A percentile compares a stretch with the other conserved stretches of the same genome.
Conservation (phyloP, 2,329 filamentous ascomycete genomes). For the Leptographium lundbergii region DNA sequence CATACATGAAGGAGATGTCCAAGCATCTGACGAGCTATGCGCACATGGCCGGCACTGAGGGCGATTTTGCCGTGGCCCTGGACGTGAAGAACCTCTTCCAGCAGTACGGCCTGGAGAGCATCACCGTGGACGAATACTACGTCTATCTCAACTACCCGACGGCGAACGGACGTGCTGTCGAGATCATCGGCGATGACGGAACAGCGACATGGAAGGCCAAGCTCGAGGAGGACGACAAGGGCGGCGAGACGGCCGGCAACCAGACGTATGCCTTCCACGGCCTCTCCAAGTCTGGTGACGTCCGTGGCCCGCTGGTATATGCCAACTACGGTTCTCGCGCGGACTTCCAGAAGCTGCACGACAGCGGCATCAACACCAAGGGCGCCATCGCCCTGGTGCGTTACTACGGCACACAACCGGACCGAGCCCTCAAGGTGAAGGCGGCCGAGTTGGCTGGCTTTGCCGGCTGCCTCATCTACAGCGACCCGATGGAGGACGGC, state of each 20-base stretch:
- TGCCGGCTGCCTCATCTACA: constrained; percentile 82
- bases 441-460: constrained; percentile 80
- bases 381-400: constrained; percentile 77
- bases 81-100: constrained; percentile 72
- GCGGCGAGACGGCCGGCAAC: constrained; percentile 45
- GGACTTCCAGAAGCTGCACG: constrained; percentile 63
- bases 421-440: constrained; percentile 74
- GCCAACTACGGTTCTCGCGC: constrained; percentile 81
- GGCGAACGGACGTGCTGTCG: constrained; percentile 61
- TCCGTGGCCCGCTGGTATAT: constrained; percentile 77
- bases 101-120: constrained; percentile 59
- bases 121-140: constrained; percentile 64
- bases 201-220: constrained; percentile 59
- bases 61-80: constrained; percentile 73
- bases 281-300: constrained; percentile 75
- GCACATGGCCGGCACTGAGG: constrained; percentile 88
- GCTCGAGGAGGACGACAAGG: constrained; percentile 67
- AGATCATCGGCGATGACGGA: constrained; percentile 60
- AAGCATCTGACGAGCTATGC: constrained; percentile 71
- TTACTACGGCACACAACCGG: constrained; percentile 61
- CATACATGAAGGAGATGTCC: constrained; percentile 58
- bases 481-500: constrained; percentile 75
- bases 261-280: constrained; percentile 79
- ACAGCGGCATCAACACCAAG: constrained; percentile 58
- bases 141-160: constrained; percentile 91